phyloP scores from a whole-genome alignment of 306 rosid species.

The Crotalaria pallida region DNA sequence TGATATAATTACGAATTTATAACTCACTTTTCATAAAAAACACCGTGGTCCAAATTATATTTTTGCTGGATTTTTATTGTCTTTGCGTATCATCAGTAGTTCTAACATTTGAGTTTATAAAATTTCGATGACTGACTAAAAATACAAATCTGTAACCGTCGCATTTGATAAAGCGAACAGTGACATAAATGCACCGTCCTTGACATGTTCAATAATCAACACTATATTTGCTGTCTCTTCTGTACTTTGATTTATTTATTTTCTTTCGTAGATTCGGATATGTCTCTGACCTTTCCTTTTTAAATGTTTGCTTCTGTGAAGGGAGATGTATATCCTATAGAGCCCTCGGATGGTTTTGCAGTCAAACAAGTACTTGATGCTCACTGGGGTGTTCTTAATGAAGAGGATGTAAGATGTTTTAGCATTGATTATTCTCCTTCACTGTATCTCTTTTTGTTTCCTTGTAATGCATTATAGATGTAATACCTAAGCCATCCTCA shows the following conservation, averaged over 20 bases:
- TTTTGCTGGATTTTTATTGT: background rate
- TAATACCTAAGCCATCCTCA: constrained; percentile 3
- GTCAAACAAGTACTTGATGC: constrained; percentile 77
- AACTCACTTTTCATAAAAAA: background rate
- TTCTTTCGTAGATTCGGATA: background rate
- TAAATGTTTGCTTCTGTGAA: constrained; percentile 28
- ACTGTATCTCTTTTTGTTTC: background rate
- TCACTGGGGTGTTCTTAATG: constrained; percentile 80
- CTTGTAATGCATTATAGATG: constrained; percentile 1
- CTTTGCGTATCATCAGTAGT: constrained; percentile 1
- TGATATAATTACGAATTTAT: background rate
- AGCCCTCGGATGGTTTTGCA: constrained; percentile 48
- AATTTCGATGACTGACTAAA: background rate
- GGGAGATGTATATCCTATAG: constrained; percentile 96
- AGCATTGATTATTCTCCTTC: constrained; percentile 5
- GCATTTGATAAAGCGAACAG: background rate
- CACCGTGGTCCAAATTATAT: background rate
- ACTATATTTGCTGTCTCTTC: background rate
- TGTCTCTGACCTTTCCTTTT: constrained; percentile 18
- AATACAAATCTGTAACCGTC: background rate
- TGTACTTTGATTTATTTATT: constrained; percentile 5
- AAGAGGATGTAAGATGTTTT: constrained; percentile 67
- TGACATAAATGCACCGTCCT: background rate
- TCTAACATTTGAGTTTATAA: background rate
- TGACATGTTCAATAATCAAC: constrained; percentile 2